Evolutionary conservation across 306 rosid genomes (phyloP).

Genomic region (Astragalus membranaceus): DNA sequence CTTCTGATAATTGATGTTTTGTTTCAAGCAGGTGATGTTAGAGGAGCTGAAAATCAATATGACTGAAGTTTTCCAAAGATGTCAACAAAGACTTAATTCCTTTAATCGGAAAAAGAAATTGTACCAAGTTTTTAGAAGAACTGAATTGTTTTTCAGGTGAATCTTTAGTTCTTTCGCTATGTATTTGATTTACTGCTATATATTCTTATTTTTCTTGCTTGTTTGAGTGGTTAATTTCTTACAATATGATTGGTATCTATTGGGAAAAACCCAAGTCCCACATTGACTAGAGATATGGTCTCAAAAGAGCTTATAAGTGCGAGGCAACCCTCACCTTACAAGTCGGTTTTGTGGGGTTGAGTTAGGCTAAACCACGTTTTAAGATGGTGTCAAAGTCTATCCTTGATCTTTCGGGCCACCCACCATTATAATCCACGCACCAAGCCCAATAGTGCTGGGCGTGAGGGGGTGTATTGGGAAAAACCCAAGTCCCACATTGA

Average conservation of each 20-base stretch:
- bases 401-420: too few relatives aligned
- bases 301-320: too few relatives aligned
- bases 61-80: conserved; percentile 48
- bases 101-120: conserved; percentile 52
- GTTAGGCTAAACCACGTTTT: too few relatives aligned
- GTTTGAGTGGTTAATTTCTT: neutral
- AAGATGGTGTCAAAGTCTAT: too few relatives aligned
- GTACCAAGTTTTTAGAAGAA: conserved; percentile 31
- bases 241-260: neutral
- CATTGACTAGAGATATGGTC: too few relatives aligned
- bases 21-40: conserved; percentile 49
- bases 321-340: too few relatives aligned
- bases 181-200: neutral
- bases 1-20: conserved; percentile 11
- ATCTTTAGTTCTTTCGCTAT: conserved; percentile 2
- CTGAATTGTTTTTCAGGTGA: conserved; percentile 51
- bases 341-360: too few relatives aligned
- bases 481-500: too few relatives aligned
- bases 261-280: too few relatives aligned
- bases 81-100: conserved; percentile 49
- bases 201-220: conserved; percentile 12
- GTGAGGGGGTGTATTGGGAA: too few relatives aligned
- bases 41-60: conserved; percentile 41
- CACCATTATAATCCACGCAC: too few relatives aligned
- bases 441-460: too few relatives aligned